Evolutionary conservation across 179 eudicot species (phyloP).

Genomic region (Patellifolia procumbens): DNA sequence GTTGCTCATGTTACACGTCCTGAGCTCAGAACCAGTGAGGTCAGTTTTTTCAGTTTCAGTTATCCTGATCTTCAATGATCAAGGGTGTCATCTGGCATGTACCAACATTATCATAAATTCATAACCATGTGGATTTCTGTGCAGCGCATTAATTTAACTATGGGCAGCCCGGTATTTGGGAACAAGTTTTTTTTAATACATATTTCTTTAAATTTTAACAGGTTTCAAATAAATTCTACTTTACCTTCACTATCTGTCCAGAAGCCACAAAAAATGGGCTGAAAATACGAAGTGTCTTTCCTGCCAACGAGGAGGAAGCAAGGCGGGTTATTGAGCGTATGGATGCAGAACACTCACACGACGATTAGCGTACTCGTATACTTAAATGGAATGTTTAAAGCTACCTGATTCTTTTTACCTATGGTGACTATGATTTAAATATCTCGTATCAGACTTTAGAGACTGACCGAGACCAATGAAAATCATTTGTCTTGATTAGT

Average conservation of each 20-base stretch:
- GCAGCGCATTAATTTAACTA: neutral
- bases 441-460: neutral
- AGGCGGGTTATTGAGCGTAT: constrained; percentile 70
- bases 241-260: constrained; percentile 76
- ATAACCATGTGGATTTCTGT: neutral
- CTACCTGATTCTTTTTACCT: neutral
- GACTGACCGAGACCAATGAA: neutral
- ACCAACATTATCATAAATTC: too few species aligned
- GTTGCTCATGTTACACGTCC: constrained; percentile 97
- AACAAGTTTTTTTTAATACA: neutral
- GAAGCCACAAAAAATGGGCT: constrained; percentile 57
- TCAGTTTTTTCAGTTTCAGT: constrained; percentile 20
- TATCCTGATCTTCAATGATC: neutral
- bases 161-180: neutral
- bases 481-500: neutral
- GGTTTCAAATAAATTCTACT: constrained; percentile 91
- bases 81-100: too few species aligned
- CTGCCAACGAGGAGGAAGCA: constrained; percentile 92
- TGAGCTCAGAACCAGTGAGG: constrained; percentile 95
- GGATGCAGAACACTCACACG: constrained; percentile 54
- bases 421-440: neutral
- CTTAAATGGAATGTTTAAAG: neutral
- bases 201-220: constrained; percentile 20
- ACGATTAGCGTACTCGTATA: neutral
- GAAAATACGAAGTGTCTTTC: constrained; percentile 80